phyloP scores from a whole-genome alignment of 2,329 filamentous ascomycete species.

The Diaporthe velutina region DNA sequence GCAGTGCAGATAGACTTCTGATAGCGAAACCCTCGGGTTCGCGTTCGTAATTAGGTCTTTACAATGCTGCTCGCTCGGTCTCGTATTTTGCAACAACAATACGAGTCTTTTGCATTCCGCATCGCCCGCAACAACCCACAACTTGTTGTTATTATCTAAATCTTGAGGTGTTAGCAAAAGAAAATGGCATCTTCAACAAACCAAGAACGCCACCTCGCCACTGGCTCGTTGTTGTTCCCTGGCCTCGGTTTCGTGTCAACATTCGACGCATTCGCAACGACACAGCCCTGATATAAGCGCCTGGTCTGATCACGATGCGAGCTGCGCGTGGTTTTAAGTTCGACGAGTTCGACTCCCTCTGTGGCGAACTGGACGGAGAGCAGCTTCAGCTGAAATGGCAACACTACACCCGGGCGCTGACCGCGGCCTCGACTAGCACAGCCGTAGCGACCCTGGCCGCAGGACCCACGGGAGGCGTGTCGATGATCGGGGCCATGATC shows the following conservation, averaged over 20 bases:
- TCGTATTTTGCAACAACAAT: not conserved
- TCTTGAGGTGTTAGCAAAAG: not conserved
- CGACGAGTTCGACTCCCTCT: conserved; percentile 54
- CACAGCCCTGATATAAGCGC: too few species aligned
- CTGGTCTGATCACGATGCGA: conserved; percentile 17
- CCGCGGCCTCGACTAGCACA: conserved; percentile 55
- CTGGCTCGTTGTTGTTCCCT: not conserved
- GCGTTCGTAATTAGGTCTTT: not conserved
- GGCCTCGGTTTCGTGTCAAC: not conserved
- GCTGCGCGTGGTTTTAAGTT: conserved; percentile 45
- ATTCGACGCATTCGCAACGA: not conserved
- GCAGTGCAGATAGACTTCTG: not conserved
- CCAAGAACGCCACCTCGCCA: not conserved
- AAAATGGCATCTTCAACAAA: not conserved
- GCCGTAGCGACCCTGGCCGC: conserved; percentile 54
- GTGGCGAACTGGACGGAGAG: conserved; percentile 51
- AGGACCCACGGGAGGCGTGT: conserved; percentile 54
- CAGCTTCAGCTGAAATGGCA: conserved; percentile 57
- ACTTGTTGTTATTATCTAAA: not conserved
- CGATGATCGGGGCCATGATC: conserved; percentile 53
- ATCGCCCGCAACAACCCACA: not conserved
- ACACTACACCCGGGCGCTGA: conserved; percentile 57
- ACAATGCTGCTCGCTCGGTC: not conserved
- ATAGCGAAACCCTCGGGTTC: not conserved
- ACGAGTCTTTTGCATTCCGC: not conserved